These are phyloP conservation scores for Toxicodendron radicans DNA, from an alignment of 345 rosid species.

Conservation along the genomic window DNA sequence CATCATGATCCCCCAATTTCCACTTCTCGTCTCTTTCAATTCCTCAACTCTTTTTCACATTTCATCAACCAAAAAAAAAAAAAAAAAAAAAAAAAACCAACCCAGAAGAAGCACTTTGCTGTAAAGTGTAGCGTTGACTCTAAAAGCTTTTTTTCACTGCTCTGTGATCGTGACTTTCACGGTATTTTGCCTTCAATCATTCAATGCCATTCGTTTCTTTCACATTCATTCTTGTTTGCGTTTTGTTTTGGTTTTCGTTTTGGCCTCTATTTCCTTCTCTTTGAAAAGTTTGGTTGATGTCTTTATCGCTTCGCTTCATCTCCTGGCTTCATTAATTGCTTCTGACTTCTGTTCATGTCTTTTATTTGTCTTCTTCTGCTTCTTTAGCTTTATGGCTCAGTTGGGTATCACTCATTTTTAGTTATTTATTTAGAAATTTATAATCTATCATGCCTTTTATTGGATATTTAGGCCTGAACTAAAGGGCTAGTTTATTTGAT, in stretches of 20 bases:
- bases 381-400: constrained; percentile 5
- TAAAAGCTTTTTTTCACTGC: constrained; percentile 11
- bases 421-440: background rate
- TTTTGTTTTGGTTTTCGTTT: background rate
- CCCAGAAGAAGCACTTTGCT: background rate
- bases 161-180: constrained; percentile 29
- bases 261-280: constrained; percentile 8
- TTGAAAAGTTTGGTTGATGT: constrained; percentile 19
- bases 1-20: constrained; percentile 24
- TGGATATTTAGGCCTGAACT: too few relatives aligned
- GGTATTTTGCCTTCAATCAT: constrained; percentile 23
- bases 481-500: background rate
- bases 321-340: constrained; percentile 11
- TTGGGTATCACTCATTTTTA: constrained; percentile 3
- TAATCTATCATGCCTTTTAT: too few relatives aligned
- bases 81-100: background rate
- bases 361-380: background rate
- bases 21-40: constrained; percentile 29
- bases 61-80: background rate
- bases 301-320: constrained; percentile 9
- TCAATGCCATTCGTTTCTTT: background rate
- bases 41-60: background rate
- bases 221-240: background rate
- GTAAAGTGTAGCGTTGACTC: constrained; percentile 25
- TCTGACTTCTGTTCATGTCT: background rate